Percentiles rank a stretch among this genome's conserved stretches.
Evolutionary conservation across 306 rosid genomes (phyloP).

Genomic region (Cucumis hystrix): DNA sequence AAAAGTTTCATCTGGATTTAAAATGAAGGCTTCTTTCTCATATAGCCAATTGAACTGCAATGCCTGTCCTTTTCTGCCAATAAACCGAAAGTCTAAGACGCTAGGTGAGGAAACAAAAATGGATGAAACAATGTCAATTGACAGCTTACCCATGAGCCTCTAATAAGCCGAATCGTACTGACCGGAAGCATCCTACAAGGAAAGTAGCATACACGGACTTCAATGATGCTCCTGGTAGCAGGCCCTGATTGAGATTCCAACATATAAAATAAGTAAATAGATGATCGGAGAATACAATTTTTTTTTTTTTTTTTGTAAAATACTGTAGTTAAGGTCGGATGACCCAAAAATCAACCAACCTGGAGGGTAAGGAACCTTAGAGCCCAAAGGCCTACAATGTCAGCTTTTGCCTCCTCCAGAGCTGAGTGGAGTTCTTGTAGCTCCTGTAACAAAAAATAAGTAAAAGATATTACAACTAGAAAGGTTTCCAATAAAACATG

Average conservation of each 20-base stretch:
- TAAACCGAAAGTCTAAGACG: conserved; percentile 12
- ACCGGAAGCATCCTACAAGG: conserved; percentile 95
- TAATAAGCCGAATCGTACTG: conserved; percentile 76
- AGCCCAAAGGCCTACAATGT: conserved; percentile 96
- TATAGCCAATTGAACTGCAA: conserved; percentile 89
- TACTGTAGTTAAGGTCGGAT: neutral
- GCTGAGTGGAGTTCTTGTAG: conserved; percentile 88
- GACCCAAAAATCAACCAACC: conserved; percentile 25
- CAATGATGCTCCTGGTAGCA: conserved; percentile 58
- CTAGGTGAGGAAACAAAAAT: conserved; percentile 11
- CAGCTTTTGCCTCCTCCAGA: conserved; percentile 96
- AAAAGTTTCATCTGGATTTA: conserved; percentile 41
- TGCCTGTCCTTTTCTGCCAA: conserved; percentile 86
- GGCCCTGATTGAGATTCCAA: conserved; percentile 31
- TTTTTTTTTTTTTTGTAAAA: neutral
- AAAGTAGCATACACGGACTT: conserved; percentile 83
- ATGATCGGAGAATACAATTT: neutral
- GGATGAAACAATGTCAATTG: conserved; percentile 8
- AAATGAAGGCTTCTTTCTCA: conserved; percentile 67
- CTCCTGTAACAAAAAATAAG: conserved; percentile 33
- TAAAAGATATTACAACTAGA: neutral
- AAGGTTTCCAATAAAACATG: neutral
- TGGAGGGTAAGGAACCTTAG: conserved; percentile 54
- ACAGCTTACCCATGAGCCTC: conserved; percentile 89
- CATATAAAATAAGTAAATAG: neutral